Conservation (phyloP, 2,329 filamentous ascomycete species). For the Hypoxylon sp. region DNA sequence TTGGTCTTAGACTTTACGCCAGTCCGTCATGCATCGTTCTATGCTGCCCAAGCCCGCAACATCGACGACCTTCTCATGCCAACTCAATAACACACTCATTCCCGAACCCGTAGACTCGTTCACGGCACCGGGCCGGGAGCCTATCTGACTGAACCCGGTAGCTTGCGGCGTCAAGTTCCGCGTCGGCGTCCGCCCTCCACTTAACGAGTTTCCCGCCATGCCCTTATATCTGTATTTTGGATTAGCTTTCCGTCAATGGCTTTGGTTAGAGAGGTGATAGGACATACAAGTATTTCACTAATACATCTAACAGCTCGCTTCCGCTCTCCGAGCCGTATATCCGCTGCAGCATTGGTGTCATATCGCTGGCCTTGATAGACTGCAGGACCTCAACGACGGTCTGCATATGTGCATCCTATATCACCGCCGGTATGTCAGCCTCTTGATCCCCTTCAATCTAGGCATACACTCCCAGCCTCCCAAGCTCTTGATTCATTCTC, state of each 20-base stretch:
- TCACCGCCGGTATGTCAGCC: slow-evolving; percentile 36
- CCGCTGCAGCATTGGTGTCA: slow-evolving; percentile 86
- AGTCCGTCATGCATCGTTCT: slow-evolving; percentile 94
- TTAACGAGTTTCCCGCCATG: slow-evolving; percentile 69
- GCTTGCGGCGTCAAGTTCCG: slow-evolving; percentile 75
- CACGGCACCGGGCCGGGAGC: slow-evolving; percentile 62
- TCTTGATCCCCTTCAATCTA: slow-evolving; percentile 27
- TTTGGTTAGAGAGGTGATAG: background rate
- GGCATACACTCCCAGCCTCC: background rate
- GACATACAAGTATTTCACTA: slow-evolving; percentile 97
- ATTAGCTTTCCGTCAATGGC: slow-evolving; percentile 18
- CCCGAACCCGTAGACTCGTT: slow-evolving; percentile 81
- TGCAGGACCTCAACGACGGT: slow-evolving; percentile 94
- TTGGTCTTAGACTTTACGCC: slow-evolving; percentile 80
- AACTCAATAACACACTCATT: slow-evolving; percentile 97
- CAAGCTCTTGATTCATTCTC: slow-evolving; percentile 21
- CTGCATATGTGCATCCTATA: slow-evolving; percentile 84
- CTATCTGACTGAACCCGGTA: slow-evolving; percentile 89
- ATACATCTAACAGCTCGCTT: slow-evolving; percentile 85
- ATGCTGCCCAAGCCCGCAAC: slow-evolving; percentile 92
- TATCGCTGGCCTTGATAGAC: slow-evolving; percentile 95
- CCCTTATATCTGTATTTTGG: slow-evolving; percentile 79
- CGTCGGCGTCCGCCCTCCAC: slow-evolving; percentile 57
- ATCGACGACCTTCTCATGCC: slow-evolving; percentile 99
- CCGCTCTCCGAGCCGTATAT: slow-evolving; percentile 85